Percentiles rank a stretch among this genome's conserved stretches.
phyloP scores from a whole-genome alignment of 1,284 basidiomycete species.

The Melanopsichium pennsylvanicum region DNA sequence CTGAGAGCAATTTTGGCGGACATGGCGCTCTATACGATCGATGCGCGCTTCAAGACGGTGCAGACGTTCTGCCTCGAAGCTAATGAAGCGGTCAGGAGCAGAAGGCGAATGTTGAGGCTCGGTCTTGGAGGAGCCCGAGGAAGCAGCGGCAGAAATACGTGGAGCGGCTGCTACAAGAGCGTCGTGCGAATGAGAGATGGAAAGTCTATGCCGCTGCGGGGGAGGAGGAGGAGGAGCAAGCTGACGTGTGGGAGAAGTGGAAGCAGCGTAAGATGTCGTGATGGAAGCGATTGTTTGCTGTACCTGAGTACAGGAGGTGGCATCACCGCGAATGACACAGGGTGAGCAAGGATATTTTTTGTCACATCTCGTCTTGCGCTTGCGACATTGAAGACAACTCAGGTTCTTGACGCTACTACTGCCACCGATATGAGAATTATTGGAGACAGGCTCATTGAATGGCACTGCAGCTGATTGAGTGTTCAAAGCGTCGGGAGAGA shows the following conservation, averaged over 20 bases:
- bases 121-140: conserved; percentile 20
- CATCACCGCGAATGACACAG: conserved; percentile 40
- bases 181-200: conserved; percentile 16
- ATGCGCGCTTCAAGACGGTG: conserved; percentile 35
- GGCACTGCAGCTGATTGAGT: background rate
- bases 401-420: conserved; percentile 43
- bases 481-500: conserved; percentile 6
- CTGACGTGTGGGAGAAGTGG: conserved; percentile 20
- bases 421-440: background rate
- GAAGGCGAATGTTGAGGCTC: conserved; percentile 14
- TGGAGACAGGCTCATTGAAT: background rate
- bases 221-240: background rate
- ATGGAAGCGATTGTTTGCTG: conserved; percentile 46
- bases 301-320: conserved; percentile 33
- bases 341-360: conserved; percentile 45
- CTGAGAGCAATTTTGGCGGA: conserved; percentile 2
- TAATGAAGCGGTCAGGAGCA: conserved; percentile 25
- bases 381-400: conserved; percentile 44
- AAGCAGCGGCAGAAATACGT: background rate
- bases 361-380: conserved; percentile 44
- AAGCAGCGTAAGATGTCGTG: conserved; percentile 12
- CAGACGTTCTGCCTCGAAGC: conserved; percentile 27
- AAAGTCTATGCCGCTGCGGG: conserved; percentile 17
- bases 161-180: background rate
- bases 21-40: conserved; percentile 28